These are phyloP conservation scores for Parascedosporium putredinis DNA, from an alignment of 2,329 filamentous ascomycete species.

Conservation along the genomic window DNA sequence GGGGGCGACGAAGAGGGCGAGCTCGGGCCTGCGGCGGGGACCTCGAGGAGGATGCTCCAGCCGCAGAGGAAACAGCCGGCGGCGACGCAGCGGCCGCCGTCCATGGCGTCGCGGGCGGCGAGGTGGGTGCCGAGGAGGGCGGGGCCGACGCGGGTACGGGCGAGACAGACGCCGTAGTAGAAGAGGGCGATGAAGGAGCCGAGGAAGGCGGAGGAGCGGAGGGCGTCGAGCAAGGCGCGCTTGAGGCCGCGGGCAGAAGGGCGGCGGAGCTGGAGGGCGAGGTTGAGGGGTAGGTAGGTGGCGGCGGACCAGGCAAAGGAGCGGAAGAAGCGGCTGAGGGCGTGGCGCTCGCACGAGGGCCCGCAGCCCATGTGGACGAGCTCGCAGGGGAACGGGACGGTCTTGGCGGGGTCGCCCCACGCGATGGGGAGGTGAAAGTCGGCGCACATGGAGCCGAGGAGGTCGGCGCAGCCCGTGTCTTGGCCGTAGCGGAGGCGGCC, in stretches of 20 bases:
- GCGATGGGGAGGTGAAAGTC: slow-evolving; percentile 58
- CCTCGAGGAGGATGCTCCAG: slow-evolving; percentile 70
- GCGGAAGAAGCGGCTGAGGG: slow-evolving; percentile 52
- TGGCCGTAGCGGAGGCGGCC: slow-evolving; percentile 61
- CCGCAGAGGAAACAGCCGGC: slow-evolving; percentile 67
- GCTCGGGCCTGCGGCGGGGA: slow-evolving; percentile 57
- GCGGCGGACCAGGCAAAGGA: slow-evolving; percentile 66
- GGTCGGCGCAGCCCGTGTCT: slow-evolving; percentile 57
- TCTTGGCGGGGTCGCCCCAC: slow-evolving; percentile 62
- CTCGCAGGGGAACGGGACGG: slow-evolving; percentile 69
- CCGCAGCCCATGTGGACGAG: slow-evolving; percentile 74
- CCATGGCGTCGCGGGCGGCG: slow-evolving; percentile 38
- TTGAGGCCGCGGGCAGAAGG: slow-evolving; percentile 37
- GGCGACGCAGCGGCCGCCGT: slow-evolving; percentile 58
- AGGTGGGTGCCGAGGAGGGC: slow-evolving; percentile 47
- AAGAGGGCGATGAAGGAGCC: slow-evolving; percentile 68
- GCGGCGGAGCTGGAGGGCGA: slow-evolving; percentile 39
- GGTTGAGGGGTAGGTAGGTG: slow-evolving; percentile 66
- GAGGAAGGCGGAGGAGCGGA: slow-evolving; percentile 66
- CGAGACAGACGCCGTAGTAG: slow-evolving; percentile 76
- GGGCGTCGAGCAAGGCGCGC: slow-evolving; percentile 47
- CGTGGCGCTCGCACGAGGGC: slow-evolving; percentile 65
- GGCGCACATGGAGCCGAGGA: slow-evolving; percentile 61
- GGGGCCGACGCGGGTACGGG: slow-evolving; percentile 64
- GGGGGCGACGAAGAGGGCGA: slow-evolving; percentile 72